phyloP scores from a whole-genome alignment of 345 rosid genomes.

The Eucalyptus polyanthemos region DNA sequence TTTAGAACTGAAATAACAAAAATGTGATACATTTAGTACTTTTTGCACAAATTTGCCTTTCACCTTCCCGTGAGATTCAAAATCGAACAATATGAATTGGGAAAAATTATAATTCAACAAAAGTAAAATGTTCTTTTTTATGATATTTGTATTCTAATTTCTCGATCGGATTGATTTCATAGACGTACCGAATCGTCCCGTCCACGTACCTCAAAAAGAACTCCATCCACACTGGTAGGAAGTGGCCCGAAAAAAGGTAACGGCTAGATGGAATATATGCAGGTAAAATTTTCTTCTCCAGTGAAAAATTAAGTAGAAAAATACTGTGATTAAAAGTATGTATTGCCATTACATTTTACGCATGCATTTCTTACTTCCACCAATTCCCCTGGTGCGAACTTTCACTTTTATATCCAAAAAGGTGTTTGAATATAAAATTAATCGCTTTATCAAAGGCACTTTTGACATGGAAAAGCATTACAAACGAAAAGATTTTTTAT shows the following conservation, averaged over 20 bases:
- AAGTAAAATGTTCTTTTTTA: background rate
- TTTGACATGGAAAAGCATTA: background rate
- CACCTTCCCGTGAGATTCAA: too few relatives aligned
- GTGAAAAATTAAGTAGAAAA: background rate
- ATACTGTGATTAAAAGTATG: background rate
- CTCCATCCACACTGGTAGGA: background rate
- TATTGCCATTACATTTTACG: background rate
- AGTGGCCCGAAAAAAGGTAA: background rate
- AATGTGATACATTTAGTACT: fast-evolving
- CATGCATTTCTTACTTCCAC: background rate
- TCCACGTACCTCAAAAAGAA: fast-evolving
- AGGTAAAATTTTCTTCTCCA: background rate
- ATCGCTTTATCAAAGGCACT: background rate
- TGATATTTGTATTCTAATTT: background rate
- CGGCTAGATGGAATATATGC: background rate
- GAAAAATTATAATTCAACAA: background rate
- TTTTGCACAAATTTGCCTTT: too few relatives aligned
- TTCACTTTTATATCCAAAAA: background rate
- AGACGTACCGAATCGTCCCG: background rate
- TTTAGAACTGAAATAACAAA: too few relatives aligned
- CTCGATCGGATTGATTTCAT: background rate
- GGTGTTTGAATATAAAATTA: background rate
- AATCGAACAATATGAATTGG: fast-evolving
- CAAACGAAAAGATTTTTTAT: background rate
- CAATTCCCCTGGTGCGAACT: background rate